Percentiles rank a stretch among this genome's conserved stretches.
Conservation (phyloP, 106 monocot genomes). For the Agapanthus africanus region DNA sequence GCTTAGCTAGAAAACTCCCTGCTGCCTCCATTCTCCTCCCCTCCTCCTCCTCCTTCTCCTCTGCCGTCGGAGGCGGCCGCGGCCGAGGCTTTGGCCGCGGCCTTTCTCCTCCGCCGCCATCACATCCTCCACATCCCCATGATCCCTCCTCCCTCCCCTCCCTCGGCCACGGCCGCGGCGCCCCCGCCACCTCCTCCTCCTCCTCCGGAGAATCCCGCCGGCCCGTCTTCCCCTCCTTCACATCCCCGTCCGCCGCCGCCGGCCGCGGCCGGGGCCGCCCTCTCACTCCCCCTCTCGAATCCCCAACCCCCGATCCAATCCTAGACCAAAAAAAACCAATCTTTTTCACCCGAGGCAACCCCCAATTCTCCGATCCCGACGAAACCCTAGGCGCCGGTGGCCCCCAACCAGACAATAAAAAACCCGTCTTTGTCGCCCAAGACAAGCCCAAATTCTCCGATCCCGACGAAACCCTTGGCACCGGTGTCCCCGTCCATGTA, state of each 20-base stretch:
- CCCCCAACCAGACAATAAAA: background rate
- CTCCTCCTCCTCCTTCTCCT: background rate
- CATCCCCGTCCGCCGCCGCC: background rate
- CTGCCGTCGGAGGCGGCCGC: background rate
- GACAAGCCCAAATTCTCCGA: background rate
- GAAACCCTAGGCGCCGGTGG: background rate
- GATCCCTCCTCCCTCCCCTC: background rate
- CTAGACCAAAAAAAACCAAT: background rate
- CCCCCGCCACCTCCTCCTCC: background rate
- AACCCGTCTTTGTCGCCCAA: background rate
- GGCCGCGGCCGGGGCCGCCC: background rate
- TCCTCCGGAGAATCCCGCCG: background rate
- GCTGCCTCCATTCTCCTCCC: conserved; percentile 2
- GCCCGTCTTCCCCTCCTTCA: background rate
- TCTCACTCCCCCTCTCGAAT: background rate
- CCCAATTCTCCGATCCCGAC: conserved; percentile 1
- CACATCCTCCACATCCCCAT: background rate
- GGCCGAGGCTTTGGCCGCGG: background rate
- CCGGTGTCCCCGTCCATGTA: conserved; percentile 10
- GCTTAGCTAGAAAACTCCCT: too few relatives aligned
- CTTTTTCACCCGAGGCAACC: background rate
- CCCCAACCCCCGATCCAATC: background rate
- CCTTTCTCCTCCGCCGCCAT: background rate
- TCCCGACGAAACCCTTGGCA: conserved; percentile 1
- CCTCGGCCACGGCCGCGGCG: background rate